Evolutionary conservation across 441 rosid genomes (phyloP), one percentile per base, ranked within the genome.

Genomic region (Jatropha podagrica): DNA sequence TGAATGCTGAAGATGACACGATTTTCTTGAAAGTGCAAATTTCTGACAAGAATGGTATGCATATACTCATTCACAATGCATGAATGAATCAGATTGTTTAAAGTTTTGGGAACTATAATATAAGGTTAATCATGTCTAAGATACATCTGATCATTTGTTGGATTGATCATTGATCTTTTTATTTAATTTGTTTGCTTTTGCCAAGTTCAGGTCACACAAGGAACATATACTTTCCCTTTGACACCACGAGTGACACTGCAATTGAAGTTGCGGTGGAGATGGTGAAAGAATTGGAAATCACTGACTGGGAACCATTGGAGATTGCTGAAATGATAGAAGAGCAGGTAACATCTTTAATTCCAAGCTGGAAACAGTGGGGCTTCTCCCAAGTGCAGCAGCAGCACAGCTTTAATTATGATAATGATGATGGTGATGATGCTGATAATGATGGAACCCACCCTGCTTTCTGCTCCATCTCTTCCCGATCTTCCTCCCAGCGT

Each of bases 21-120:
- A 86, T 95, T 80, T 90, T 86, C 74, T 98, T 95, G 68, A 89
- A 87, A 87, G 94, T 95, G 38, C 95, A 91, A 80, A 93, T 95
- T 74, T 82, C 89, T 20, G 90, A 92, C 77, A 81, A 81, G 71
- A 84, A 88, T 68, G 97, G 97, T 92, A 86, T 15, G 66, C 51
- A 49, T n/a, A 49, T 32, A 2, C 65, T 61, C 41, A 23, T 59
- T 46, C 52, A 20, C 2, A 12, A 4, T 41, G 38, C 44, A 37
- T 15, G 52, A 65, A n/a, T n/a, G 32, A 20, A 42, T 44, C 3
- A 63, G 20, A 62, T 14, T 58, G 14, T 14, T 12, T 12, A 4
- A 26, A 32, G 41, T 60, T 61, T 14, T 32, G 32, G 27, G 18
- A n/a, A 61, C 40, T 13, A 32, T 18, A 61, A 61, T n/a, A 4